phyloP scores from a whole-genome alignment of 306 rosid genomes.

The Fragaria nilgerrensis region DNA sequence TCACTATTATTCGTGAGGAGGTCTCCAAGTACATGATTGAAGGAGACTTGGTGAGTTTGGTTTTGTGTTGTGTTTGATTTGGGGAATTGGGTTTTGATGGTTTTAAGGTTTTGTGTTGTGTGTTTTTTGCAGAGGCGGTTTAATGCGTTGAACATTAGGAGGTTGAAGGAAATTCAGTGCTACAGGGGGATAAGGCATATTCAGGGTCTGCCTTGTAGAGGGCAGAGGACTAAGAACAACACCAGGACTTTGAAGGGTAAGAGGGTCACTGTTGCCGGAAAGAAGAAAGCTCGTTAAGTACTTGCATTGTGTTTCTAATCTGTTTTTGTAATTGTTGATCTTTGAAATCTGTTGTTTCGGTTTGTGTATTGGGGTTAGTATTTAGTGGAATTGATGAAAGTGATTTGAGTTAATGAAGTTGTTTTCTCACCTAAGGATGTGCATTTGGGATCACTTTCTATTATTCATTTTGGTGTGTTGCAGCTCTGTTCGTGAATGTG shows the following conservation, averaged over 20 bases:
- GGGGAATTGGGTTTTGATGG: not conserved
- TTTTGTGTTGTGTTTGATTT: not conserved
- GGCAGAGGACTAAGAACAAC: conserved; percentile 91
- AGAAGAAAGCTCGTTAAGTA: conserved; percentile 59
- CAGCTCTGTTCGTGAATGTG: not conserved
- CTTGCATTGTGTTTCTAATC: not conserved
- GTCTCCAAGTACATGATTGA: conserved; percentile 84
- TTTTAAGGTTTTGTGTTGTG: conserved; percentile 5
- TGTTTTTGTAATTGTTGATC: not conserved
- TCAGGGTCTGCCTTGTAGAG: conserved; percentile 92
- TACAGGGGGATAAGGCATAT: conserved; percentile 87
- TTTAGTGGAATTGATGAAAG: not conserved
- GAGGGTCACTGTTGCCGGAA: conserved; percentile 80
- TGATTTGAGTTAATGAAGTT: not conserved
- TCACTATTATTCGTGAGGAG: conserved; percentile 67
- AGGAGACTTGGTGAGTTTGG: conserved; percentile 73
- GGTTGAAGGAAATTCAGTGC: conserved; percentile 90
- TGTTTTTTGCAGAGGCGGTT: conserved; percentile 63
- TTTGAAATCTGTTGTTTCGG: not conserved
- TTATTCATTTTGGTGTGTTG: not conserved
- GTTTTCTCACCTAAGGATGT: not conserved
- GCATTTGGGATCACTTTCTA: not conserved
- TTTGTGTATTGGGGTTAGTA: not conserved
- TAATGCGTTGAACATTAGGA: conserved; percentile 80
- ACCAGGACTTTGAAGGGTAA: conserved; percentile 95